phyloP scores from a whole-genome alignment of 352 stramenopile species.

The Phytopythium ostracodes region DNA sequence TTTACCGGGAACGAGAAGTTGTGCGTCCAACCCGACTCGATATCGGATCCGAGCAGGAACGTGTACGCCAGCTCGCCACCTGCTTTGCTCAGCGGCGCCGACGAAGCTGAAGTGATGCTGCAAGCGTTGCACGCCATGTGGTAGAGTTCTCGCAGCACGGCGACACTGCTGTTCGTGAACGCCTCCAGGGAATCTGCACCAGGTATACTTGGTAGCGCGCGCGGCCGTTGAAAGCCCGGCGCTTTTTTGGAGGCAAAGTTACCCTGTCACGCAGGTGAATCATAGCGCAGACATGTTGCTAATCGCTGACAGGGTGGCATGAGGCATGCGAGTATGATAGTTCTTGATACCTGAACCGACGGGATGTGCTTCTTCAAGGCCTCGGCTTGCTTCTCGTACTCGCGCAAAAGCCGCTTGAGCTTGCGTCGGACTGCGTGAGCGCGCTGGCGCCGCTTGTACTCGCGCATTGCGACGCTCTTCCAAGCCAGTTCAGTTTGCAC shows the following conservation, averaged over 20 bases:
- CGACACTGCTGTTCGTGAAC: not conserved
- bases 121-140: not conserved
- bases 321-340: too few species aligned
- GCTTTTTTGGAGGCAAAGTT: too few species aligned
- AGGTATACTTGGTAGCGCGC: not conserved
- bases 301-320: too few species aligned
- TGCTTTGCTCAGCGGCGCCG: not conserved
- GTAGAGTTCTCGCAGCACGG: slow-evolving; percentile 1
- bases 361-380: not conserved
- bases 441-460: not conserved
- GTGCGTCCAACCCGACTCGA: slow-evolving; percentile 3
- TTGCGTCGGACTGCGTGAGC: not conserved
- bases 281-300: too few species aligned
- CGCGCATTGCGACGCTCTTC: not conserved
- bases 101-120: not conserved
- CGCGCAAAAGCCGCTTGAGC: not conserved
- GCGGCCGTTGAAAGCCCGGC: too few species aligned
- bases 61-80: slow-evolving; percentile 2
- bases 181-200: not conserved
- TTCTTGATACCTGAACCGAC: not conserved
- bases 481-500: not conserved
- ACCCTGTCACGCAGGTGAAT: too few species aligned
- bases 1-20: not conserved
- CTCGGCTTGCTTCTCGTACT: not conserved
- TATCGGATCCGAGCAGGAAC: not conserved